These are phyloP conservation scores for Lactifluus piperatus DNA, from an alignment of 768 basidiomycete genomes.

Conservation along the genomic window DNA sequence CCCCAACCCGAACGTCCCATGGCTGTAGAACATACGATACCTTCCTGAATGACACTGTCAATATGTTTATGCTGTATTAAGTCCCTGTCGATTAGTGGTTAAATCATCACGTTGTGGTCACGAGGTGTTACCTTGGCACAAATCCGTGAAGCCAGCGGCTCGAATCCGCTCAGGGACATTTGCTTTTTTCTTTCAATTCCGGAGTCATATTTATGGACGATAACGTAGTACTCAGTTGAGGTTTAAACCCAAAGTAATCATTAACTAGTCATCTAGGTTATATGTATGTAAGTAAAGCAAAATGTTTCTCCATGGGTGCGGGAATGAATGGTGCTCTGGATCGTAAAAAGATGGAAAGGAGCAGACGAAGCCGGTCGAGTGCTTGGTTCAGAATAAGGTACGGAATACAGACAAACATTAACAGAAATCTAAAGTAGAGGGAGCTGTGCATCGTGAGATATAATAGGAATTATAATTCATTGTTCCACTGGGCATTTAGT, in stretches of 20 bases:
- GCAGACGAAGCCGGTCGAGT: neutral
- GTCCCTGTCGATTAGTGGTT: slow-evolving; percentile 21
- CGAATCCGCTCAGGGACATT: slow-evolving; percentile 18
- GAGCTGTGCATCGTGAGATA: neutral
- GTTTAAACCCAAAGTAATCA: too few species aligned
- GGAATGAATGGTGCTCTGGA: neutral
- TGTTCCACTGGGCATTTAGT: neutral
- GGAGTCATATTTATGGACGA: too few species aligned
- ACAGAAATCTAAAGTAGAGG: neutral
- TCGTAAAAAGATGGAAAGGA: neutral
- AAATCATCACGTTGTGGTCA: slow-evolving; percentile 19
- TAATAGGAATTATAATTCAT: neutral
- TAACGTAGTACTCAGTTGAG: too few species aligned
- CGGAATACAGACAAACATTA: neutral
- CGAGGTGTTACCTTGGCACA: neutral
- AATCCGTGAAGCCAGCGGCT: slow-evolving; percentile 18
- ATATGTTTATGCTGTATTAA: neutral
- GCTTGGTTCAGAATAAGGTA: neutral
- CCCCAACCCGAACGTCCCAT: too few species aligned
- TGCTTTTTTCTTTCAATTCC: neutral
- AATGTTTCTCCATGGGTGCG: neutral
- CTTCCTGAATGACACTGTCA: neutral
- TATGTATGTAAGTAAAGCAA: neutral
- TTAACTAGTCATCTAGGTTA: neutral
- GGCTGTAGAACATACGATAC: too few species aligned